Evolutionary conservation across 1,139 yeast genomes (phyloP), one percentile per base, ranked within the genome.

Genomic region (Taphrina flavorubra): DNA sequence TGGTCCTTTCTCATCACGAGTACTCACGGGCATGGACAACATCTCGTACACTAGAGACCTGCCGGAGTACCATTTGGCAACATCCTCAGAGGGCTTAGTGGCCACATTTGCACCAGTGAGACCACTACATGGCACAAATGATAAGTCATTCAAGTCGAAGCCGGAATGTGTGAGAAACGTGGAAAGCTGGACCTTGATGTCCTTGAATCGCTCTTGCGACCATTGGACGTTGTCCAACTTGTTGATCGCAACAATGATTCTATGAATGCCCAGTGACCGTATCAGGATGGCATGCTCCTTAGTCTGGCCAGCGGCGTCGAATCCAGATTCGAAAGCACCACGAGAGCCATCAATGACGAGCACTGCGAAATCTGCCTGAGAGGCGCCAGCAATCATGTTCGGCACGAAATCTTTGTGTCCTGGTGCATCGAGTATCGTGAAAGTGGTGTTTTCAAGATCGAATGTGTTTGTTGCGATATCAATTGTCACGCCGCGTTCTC

Each of bases 331-430:
- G 78, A 92, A 94, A 1, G 96, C 97, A 69, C 92, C 90, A 0
- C 85, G 83, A 39, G 88, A 86, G 8, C 96, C 81, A 77, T 95
- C 99, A 14, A 89, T 85, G 11, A 89, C 90, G 56, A 89, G 79
- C 40, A 89, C 81, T 0, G 92, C 94, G 68, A 87, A 79, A 74
- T 89, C 95, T 0, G 83, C 84, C 70, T 92, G 97, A 13, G 96
- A 84, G 0, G 96, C 95, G 72, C 99, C 99, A 58, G 97, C 95
- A 78, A 95, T 94, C 91, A 96, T 94, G 78, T 92, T 96, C n/a
- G 98, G 97, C 72, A 95, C 96, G 79, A 92, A 95, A 83, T 94
- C 97, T 77, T 88, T 85, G 80, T 95, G 99, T 4, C 99, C 99
- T 10, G 99, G 99, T 0, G 99, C 97, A 80, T 95, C 99, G 63